phyloP scores from a whole-genome alignment of 805 yeast species.

The Grigorovia transvaalensis region DNA sequence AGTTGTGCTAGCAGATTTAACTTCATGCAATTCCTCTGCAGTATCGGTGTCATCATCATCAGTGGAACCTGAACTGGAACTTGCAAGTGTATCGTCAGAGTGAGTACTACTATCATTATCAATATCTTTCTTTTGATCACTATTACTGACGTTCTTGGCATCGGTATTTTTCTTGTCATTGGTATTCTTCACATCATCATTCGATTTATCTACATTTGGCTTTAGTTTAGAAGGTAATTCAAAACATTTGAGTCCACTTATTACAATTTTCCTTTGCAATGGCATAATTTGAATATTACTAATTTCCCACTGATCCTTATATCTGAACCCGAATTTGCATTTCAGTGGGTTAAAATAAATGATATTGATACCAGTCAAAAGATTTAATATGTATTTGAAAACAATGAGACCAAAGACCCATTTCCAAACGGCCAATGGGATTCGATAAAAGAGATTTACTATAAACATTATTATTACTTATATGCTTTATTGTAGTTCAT shows the following conservation, averaged over 20 bases:
- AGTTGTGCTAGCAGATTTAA: background rate
- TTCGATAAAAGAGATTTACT: background rate
- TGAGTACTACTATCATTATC: background rate
- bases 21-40: background rate
- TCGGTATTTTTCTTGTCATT: background rate
- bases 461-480: background rate
- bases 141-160: background rate
- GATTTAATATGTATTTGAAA: background rate
- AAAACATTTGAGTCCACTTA: slow-evolving; percentile 5
- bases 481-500: background rate
- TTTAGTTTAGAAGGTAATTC: background rate
- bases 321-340: slow-evolving; percentile 8
- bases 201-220: background rate
- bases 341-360: slow-evolving; percentile 16
- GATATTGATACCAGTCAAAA: slow-evolving; percentile 10
- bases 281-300: slow-evolving; percentile 13
- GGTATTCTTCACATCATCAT: background rate
- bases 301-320: slow-evolving; percentile 8
- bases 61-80: background rate
- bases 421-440: slow-evolving; percentile 3
- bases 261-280: slow-evolving; percentile 11
- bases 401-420: background rate
- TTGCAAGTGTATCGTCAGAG: background rate
- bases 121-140: background rate
- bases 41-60: background rate